Percentiles rank a stretch among this genome's conserved stretches.
Evolutionary conservation across 2,329 filamentous ascomycete species (phyloP).

Genomic region (Exophiala spinifera): DNA sequence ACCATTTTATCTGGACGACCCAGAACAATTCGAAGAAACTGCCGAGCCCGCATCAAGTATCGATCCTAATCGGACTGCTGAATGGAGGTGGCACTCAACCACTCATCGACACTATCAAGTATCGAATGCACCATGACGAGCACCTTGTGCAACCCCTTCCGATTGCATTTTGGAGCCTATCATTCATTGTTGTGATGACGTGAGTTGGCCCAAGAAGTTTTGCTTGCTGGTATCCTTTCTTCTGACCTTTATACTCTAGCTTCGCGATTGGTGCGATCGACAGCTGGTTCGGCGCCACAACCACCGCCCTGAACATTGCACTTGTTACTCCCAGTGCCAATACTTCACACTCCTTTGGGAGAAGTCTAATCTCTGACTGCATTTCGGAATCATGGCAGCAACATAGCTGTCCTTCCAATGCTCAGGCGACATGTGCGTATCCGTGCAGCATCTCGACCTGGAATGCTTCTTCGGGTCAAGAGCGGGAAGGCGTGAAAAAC

Average conservation of each 20-base stretch:
- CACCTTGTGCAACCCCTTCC: constrained; percentile 11
- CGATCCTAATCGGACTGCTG: constrained; percentile 4
- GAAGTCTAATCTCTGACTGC: constrained; percentile 3
- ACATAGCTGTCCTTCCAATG: constrained; percentile 1
- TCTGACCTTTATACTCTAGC: constrained; percentile 4
- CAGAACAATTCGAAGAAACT: constrained; percentile 7
- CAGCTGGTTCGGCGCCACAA: constrained; percentile 10
- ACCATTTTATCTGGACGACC: constrained; percentile 12
- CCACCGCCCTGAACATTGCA: constrained; percentile 5
- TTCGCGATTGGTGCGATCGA: constrained; percentile 11
- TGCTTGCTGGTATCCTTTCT: not conserved
- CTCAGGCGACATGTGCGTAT: constrained; percentile 11
- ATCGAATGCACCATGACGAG: constrained; percentile 12
- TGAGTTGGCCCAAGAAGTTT: not conserved
- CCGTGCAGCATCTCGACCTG: constrained; percentile 23
- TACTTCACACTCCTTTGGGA: not conserved
- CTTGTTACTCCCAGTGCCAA: not conserved
- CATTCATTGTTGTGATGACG: constrained; percentile 15
- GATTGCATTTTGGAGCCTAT: constrained; percentile 13
- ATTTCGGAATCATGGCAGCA: not conserved
- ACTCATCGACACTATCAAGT: constrained; percentile 9
- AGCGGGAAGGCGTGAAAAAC: constrained; percentile 16
- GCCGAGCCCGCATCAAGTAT: constrained; percentile 2
- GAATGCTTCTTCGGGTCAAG: constrained; percentile 10
- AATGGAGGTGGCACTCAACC: constrained; percentile 2